Evolutionary conservation across 1,139 yeast genomes (phyloP).

Genomic region (Saccharomycopsis crataegensis): DNA sequence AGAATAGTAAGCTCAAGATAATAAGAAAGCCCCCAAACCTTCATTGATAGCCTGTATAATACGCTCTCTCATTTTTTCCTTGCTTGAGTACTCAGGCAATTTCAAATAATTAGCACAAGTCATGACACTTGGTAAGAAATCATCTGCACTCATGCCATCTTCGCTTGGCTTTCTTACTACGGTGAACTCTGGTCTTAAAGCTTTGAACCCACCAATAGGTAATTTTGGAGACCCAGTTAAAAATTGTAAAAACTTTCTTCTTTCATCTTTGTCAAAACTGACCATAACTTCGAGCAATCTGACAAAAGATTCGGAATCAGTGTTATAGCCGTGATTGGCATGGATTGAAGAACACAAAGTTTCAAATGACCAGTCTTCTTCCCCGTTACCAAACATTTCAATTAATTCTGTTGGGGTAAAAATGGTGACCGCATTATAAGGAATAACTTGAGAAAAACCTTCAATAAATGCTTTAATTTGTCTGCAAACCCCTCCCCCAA

Average conservation of each 20-base stretch:
- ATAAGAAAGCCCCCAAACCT: conserved; percentile 82
- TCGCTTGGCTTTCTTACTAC: conserved; percentile 81
- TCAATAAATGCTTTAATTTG: conserved; percentile 67
- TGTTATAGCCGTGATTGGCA: conserved; percentile 88
- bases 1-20: conserved; percentile 40
- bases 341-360: conserved; percentile 54
- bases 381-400: conserved; percentile 61
- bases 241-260: conserved; percentile 74
- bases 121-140: conserved; percentile 93
- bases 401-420: conserved; percentile 71
- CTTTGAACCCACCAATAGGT: conserved; percentile 91
- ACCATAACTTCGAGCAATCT: conserved; percentile 55
- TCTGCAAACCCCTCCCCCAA: conserved; percentile 54
- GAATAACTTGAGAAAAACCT: conserved; percentile 84
- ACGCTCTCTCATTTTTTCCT: conserved; percentile 49
- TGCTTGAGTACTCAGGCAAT: conserved; percentile 70
- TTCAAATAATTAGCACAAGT: conserved; percentile 95
- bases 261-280: conserved; percentile 44
- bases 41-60: conserved; percentile 69
- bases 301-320: conserved; percentile 59
- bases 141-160: conserved; percentile 55
- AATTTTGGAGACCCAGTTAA: conserved; percentile 89
- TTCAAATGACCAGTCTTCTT: conserved; percentile 80
- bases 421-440: conserved; percentile 62
- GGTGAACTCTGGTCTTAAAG: conserved; percentile 75